A percentile compares a stretch with the other conserved stretches of the same genome.
Evolutionary conservation across 208 protist genomes (phyloP).

Genomic region (Leishmania lainsoni): DNA sequence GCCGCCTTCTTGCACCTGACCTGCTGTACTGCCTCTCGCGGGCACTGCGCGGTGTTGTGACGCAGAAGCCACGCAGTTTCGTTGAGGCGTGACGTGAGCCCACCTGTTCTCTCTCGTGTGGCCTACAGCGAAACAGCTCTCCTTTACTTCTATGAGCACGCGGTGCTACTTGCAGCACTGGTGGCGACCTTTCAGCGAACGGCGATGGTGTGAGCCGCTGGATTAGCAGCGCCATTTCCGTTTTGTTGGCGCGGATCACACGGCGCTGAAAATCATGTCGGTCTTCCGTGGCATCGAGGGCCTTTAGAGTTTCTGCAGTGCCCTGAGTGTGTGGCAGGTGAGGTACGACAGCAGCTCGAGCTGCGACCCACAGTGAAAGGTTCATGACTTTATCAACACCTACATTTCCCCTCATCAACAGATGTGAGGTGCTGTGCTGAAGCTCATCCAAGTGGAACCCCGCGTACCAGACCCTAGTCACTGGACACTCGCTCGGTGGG

Average conservation of each 20-base stretch:
- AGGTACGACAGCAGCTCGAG: constrained; percentile 30
- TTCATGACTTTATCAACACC: constrained; percentile 52
- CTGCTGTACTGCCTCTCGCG: background rate
- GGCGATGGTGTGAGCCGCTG: background rate
- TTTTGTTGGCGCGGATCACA: constrained; percentile 30
- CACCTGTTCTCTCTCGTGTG: background rate
- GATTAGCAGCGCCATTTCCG: constrained; percentile 13
- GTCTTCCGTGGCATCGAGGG: constrained; percentile 54
- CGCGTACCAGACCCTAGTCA: constrained; percentile 6
- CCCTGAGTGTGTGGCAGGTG: constrained; percentile 35
- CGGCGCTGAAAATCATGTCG: constrained; percentile 27
- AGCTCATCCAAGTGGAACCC: background rate
- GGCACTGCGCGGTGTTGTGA: background rate
- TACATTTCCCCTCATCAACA: constrained; percentile 30
- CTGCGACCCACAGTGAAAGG: constrained; percentile 23
- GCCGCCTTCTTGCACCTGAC: background rate
- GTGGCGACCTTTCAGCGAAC: background rate
- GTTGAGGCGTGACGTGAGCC: background rate
- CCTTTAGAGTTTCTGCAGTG: constrained; percentile 20
- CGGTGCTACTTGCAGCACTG: background rate
- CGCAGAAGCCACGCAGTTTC: background rate
- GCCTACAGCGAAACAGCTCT: constrained; percentile 15
- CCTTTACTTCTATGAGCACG: background rate
- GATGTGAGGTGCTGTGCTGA: background rate
- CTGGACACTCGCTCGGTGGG: constrained; percentile 1